Percentiles rank a stretch among this genome's conserved stretches.
phyloP scores from a whole-genome alignment of 768 basidiomycete species.

The Trametes meyenii region DNA sequence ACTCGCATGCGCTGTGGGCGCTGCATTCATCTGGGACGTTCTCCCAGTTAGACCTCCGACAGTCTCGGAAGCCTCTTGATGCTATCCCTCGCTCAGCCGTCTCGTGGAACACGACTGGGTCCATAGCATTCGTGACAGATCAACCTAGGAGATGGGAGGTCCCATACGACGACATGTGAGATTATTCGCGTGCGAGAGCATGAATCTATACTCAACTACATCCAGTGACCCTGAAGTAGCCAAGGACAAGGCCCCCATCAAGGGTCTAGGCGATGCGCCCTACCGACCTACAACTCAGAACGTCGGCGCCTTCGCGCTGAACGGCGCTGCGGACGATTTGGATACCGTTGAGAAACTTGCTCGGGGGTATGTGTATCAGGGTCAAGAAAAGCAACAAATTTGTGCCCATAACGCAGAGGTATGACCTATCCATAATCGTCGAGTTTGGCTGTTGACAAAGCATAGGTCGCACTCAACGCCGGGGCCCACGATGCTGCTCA shows the following conservation, averaged over 20 bases:
- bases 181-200: not conserved
- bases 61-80: slow-evolving; percentile 66
- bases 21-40: slow-evolving; percentile 78
- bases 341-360: slow-evolving; percentile 65
- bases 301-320: slow-evolving; percentile 53
- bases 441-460: not conserved
- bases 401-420: slow-evolving; percentile 68
- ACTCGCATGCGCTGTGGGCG: slow-evolving; percentile 73
- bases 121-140: slow-evolving; percentile 69
- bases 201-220: not conserved
- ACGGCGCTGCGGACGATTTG: slow-evolving; percentile 42
- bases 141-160: slow-evolving; percentile 56
- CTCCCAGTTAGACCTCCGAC: slow-evolving; percentile 75
- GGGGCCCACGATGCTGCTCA: slow-evolving; percentile 61
- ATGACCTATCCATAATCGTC: slow-evolving; percentile 11
- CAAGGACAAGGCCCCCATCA: slow-evolving; percentile 43
- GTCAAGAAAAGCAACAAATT: slow-evolving; percentile 45
- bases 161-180: slow-evolving; percentile 83
- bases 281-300: slow-evolving; percentile 57
- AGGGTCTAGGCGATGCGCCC: slow-evolving; percentile 61
- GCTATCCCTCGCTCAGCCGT: slow-evolving; percentile 62
- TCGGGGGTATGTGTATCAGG: slow-evolving; percentile 58
- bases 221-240: slow-evolving; percentile 40
- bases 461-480: slow-evolving; percentile 51
- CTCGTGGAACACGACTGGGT: slow-evolving; percentile 68